Percentiles rank a stretch among this genome's conserved stretches.
Conservation (phyloP, 2,329 filamentous ascomycete species). For the Penicillium italicum region DNA sequence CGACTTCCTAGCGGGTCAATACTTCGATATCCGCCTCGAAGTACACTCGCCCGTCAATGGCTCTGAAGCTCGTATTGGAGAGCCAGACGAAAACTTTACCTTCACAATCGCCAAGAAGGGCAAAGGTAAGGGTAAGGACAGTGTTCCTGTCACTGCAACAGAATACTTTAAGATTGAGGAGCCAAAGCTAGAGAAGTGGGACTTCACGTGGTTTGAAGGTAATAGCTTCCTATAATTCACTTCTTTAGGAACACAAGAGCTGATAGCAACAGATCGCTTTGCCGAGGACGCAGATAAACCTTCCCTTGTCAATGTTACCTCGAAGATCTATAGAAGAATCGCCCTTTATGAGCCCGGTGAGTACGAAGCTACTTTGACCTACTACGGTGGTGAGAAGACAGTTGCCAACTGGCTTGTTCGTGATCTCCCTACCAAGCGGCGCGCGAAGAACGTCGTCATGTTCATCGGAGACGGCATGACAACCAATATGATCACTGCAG, state of each 20-base stretch:
- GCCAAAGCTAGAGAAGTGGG: slow-evolving; percentile 73
- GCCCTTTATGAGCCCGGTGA: slow-evolving; percentile 74
- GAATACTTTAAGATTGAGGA: slow-evolving; percentile 68
- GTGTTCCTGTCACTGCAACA: slow-evolving; percentile 50
- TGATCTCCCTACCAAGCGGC: slow-evolving; percentile 64
- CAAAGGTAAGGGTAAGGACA: slow-evolving; percentile 16
- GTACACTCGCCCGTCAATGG: slow-evolving; percentile 79
- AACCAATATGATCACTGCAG: slow-evolving; percentile 55
- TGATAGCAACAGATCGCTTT: slow-evolving; percentile 58
- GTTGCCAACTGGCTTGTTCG: slow-evolving; percentile 74
- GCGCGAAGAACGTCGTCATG: slow-evolving; percentile 79
- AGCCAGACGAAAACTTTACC: slow-evolving; percentile 65
- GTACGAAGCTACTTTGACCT: slow-evolving; percentile 71
- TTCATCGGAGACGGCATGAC: slow-evolving; percentile 72
- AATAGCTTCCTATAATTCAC: slow-evolving; percentile 8
- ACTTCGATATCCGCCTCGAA: slow-evolving; percentile 79
- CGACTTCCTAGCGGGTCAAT: slow-evolving; percentile 79
- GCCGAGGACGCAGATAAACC: slow-evolving; percentile 66
- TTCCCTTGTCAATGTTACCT: slow-evolving; percentile 73
- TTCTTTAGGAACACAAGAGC: neutral
- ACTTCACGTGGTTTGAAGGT: slow-evolving; percentile 79
- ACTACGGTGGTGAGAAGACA: slow-evolving; percentile 69
- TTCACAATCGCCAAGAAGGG: slow-evolving; percentile 71
- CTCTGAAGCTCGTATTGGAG: slow-evolving; percentile 69
- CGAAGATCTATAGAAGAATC: slow-evolving; percentile 73